Conservation (phyloP, 441 rosid species). For the Lepidium campestre region DNA sequence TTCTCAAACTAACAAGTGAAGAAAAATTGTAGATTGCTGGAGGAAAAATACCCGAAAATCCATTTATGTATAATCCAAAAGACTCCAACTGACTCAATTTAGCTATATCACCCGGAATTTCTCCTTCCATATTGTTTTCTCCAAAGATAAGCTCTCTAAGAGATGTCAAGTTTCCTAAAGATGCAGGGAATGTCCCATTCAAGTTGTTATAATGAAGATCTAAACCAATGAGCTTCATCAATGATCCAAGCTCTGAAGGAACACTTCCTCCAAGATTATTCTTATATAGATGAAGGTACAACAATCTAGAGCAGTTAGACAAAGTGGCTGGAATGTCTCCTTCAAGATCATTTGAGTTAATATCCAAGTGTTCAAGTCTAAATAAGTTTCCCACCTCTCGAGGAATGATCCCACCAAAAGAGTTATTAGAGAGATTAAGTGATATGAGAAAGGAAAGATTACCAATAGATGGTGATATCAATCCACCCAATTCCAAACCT, state of each 20-base stretch:
- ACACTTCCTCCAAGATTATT: background rate
- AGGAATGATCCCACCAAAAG: constrained; percentile 2
- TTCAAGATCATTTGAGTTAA: background rate
- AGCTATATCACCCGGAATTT: background rate
- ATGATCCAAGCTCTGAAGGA: background rate
- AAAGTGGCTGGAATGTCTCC: background rate
- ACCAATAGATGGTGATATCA: background rate
- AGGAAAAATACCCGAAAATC: background rate
- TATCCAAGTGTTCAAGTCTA: background rate
- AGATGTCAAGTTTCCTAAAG: background rate
- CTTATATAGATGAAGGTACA: background rate
- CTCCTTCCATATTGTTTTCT: background rate
- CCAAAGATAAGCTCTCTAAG: background rate
- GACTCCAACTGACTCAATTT: background rate
- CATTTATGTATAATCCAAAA: background rate
- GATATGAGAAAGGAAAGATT: background rate
- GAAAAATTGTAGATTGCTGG: background rate
- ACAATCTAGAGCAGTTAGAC: background rate
- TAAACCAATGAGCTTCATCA: background rate
- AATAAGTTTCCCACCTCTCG: background rate
- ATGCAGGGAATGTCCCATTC: background rate
- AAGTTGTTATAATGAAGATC: background rate
- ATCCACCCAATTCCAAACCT: background rate
- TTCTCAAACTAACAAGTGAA: background rate
- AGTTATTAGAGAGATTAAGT: background rate